Evolutionary conservation across 176 grass and related monocot species (phyloP).

Genomic region (Oryza rufipogon): DNA sequence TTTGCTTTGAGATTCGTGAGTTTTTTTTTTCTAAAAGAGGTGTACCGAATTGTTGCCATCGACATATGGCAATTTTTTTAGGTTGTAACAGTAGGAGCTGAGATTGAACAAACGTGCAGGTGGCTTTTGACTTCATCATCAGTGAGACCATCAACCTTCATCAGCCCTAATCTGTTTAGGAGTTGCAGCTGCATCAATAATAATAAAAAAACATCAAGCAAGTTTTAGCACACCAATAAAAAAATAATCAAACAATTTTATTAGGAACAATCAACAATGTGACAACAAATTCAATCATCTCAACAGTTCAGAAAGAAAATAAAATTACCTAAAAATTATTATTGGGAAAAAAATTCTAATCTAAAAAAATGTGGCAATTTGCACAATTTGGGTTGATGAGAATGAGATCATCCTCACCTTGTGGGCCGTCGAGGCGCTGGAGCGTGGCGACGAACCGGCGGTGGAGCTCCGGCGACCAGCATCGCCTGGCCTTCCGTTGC

Average conservation of each 20-base stretch:
- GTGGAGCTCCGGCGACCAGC: constrained; percentile 94
- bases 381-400: not conserved
- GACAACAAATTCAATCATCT: not conserved
- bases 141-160: constrained; percentile 93
- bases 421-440: constrained; percentile 72
- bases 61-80: not conserved
- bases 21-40: not conserved
- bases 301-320: not conserved
- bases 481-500: constrained; percentile 76
- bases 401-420: constrained; percentile 41
- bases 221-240: constrained; percentile 27
- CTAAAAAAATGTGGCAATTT: not conserved
- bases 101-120: constrained; percentile 54
- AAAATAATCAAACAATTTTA: not conserved
- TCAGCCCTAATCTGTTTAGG: constrained; percentile 89
- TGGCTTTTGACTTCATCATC: constrained; percentile 98
- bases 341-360: not conserved
- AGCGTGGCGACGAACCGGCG: constrained; percentile 75
- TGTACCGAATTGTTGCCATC: not conserved
- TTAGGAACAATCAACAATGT: not conserved
- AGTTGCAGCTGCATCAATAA: constrained; percentile 60
- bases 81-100: not conserved
- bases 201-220: not conserved
- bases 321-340: not conserved
- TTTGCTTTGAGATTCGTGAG: not conserved